These are phyloP conservation scores for Phytophthora citrophthora DNA, from an alignment of 352 stramenopile species.

Conservation along the genomic window DNA sequence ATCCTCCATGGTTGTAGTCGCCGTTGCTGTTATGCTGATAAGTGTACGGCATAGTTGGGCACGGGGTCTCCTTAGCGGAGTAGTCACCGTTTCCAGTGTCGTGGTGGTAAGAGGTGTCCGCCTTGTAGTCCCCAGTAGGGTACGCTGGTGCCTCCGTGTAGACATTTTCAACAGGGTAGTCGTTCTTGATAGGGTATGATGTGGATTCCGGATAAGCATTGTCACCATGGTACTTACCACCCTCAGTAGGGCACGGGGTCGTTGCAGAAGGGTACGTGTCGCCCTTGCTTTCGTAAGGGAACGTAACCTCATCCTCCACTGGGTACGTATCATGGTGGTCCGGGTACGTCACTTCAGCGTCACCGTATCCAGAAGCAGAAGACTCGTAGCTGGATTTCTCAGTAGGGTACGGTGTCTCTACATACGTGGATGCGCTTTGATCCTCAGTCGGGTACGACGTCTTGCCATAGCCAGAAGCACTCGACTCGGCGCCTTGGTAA, in stretches of 20 bases:
- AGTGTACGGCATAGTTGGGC: slow-evolving; percentile 17
- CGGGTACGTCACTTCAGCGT: slow-evolving; percentile 31
- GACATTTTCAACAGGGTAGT: too few relatives aligned
- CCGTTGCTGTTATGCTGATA: slow-evolving; percentile 8
- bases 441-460: not conserved
- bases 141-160: too few relatives aligned
- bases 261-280: not conserved
- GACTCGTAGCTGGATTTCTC: not conserved
- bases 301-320: slow-evolving; percentile 24
- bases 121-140: too few relatives aligned
- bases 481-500: slow-evolving; percentile 4
- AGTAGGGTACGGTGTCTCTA: slow-evolving; percentile 7
- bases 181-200: too few relatives aligned
- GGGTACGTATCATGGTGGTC: slow-evolving; percentile 11
- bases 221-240: not conserved
- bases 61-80: slow-evolving; percentile 13
- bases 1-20: slow-evolving; percentile 2
- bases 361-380: slow-evolving; percentile 16
- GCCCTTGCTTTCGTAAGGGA: slow-evolving; percentile 9
- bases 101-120: slow-evolving; percentile 11
- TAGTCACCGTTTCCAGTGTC: not conserved
- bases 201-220: not conserved
- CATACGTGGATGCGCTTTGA: not conserved
- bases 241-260: slow-evolving; percentile 17
- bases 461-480: not conserved